Base-by-base conservation (phyloP, 2,329 filamentous ascomycete genomes). In the Cladosporium cucumerinum region DNA sequence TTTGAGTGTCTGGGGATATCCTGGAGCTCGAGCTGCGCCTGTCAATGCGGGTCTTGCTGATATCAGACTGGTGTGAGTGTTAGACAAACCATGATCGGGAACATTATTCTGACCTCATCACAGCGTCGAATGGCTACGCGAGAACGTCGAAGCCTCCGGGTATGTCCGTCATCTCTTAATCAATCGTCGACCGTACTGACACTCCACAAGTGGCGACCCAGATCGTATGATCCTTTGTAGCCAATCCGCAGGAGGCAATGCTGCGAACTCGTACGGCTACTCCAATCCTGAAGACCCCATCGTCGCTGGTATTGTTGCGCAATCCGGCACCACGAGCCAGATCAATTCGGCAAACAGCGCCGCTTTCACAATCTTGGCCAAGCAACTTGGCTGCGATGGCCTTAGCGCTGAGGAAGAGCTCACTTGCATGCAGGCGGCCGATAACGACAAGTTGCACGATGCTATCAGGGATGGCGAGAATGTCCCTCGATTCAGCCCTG, bases 61-160 rank as follows among this genome's bases (percentile, higher is more conserved):
- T 57, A 68, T 69, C 49, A 57, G 68, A 10, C 36, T 70, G 49
- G 59, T 58, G 64, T 63, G 63, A 65, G 63, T 26, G 25, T 11
- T 32, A 11, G 7, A 5, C 16, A 10, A 10, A 21, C 8, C 1
- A 21, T 30, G 30, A 60, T 46, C 23, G 28, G 64, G 3, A 18
- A 7, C 7, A 5, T 5, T 21, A 25, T 43, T 43, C 49, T 60
- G 16, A 46, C 36, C 12, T 5, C 3, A 21, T 1, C 11, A 26
- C 43, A 69, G 65, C 18, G 66, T 69, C 8, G 68, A 69, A 32
- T 70, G 68, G 66, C 64, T 64, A 6, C 43, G 65, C 16, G 61
- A 67, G n/a, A 70, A 69, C 26, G 67, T 70, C 36, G 66, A 61
- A 18, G 66, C 60, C 3, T 70, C 69, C 49, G 68, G 67, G 58